phyloP scores from a whole-genome alignment of 2,329 filamentous ascomycete species.

The Fusarium sterilihyphosum region DNA sequence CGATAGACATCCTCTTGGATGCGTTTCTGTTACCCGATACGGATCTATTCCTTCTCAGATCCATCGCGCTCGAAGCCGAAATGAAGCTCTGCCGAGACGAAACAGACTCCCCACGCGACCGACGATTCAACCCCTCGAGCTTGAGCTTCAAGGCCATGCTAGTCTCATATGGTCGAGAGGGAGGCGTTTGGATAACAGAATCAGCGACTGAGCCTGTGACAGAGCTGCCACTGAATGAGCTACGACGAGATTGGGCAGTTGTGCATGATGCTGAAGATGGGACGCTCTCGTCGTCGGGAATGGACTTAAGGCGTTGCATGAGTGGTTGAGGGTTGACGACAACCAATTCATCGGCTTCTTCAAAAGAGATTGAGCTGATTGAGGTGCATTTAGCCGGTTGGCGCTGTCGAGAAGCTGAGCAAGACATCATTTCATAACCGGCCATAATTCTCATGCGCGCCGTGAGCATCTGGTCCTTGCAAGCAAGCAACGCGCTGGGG shows the following conservation, averaged over 20 bases:
- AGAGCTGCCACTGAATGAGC: constrained; percentile 14
- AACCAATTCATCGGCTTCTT: neutral
- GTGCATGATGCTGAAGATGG: neutral
- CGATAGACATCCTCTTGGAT: constrained; percentile 1
- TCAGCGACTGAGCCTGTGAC: neutral
- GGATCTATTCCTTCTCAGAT: constrained; percentile 20
- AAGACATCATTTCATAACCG: neutral
- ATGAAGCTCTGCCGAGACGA: constrained; percentile 6
- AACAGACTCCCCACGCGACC: neutral
- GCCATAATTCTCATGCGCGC: neutral
- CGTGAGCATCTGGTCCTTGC: neutral
- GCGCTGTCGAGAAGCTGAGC: neutral
- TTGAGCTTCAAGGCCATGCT: constrained; percentile 3
- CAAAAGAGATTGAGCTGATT: fast-evolving
- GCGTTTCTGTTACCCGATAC: neutral
- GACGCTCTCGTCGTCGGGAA: neutral
- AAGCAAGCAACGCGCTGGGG: neutral
- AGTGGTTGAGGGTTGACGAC: neutral
- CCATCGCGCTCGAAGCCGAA: neutral
- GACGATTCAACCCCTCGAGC: constrained; percentile 10
- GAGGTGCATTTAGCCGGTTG: fast-evolving
- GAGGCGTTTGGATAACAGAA: neutral
- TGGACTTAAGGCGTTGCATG: neutral
- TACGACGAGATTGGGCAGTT: neutral
- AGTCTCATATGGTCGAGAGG: constrained; percentile 6